Conservation (phyloP, 2,329 filamentous ascomycete genomes). For the Fusarium sp. region DNA sequence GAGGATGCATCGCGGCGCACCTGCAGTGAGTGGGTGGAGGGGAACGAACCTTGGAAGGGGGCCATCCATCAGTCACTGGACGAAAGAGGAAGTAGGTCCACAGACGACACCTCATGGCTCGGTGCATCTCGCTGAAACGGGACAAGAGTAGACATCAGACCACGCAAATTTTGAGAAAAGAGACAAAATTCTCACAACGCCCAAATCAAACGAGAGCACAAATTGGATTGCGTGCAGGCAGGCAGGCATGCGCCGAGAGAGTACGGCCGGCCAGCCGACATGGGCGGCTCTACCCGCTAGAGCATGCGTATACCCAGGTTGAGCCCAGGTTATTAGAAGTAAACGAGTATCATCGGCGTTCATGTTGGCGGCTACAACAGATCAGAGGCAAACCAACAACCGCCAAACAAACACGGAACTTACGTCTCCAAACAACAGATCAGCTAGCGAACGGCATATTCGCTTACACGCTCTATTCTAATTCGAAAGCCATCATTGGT, state of each 20-base stretch:
- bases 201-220: conserved; percentile 30
- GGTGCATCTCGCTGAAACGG: conserved; percentile 46
- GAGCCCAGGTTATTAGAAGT: not conserved
- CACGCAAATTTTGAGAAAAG: conserved; percentile 27
- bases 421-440: not conserved
- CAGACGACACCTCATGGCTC: conserved; percentile 35
- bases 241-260: conserved; percentile 13
- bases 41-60: conserved; percentile 21
- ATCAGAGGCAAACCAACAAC: conserved; percentile 1
- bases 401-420: not conserved
- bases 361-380: not conserved
- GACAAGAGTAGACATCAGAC: conserved; percentile 37
- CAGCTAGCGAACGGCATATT: not conserved
- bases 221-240: not conserved
- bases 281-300: conserved; percentile 7
- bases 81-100: conserved; percentile 46
- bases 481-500: conserved; percentile 5
- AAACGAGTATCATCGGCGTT: conserved; percentile 1
- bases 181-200: conserved; percentile 15
- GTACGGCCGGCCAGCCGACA: conserved; percentile 8
- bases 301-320: not conserved
- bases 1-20: not conserved
- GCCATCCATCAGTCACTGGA: conserved; percentile 30
- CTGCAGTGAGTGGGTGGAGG: conserved; percentile 10
- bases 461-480: not conserved